Base-by-base conservation (phyloP, 768 basidiomycete genomes). In the Suillus brevipes region DNA sequence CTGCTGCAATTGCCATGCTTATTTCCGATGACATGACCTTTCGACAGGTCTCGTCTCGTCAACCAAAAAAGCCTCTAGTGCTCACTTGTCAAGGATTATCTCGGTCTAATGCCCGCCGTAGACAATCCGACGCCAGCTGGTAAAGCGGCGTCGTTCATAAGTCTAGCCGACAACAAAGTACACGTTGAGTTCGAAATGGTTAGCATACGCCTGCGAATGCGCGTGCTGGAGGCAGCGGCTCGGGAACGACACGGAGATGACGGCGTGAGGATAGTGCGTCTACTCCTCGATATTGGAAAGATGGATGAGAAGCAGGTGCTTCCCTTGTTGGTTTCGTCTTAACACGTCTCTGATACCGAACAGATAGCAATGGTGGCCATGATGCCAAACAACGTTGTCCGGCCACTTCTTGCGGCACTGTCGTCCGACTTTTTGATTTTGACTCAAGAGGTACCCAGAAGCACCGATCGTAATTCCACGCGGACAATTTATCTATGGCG, bases 401-500 rank as follows among this genome's bases (percentile, higher is more conserved):
- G 96, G 61, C 88, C 90, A 13, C 78, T 94, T 53, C 81, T 97
- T 62, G 85, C 92, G 25, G 86, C 87, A 4, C 84, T 99, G 60
- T 88, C 94, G 16, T 82, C 88, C 2, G 89, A 96, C 72, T 89
- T 88, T 40, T 74, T 99, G 62, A 88, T 99, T 70, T 94, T 91
- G 72, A 89, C 91, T 14, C 95, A 97, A 79, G 96, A 98, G 77
- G 90, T 98, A 2, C 92, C 97, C 6, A 91, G 91, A 77, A 92
- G 89, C 69, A 88, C 91, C 25, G 95, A 97, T 74, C 90, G 95
- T 58, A 93, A 94, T 75, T 92, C 94, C 5, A 86, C 89, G 0
- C 84, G 94, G 31, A 95, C 90, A 57, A 92, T 95, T 75, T 97
- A 93, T 79, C 86, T 98, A 38, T 99, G 97, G 97, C 94, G 65